These are phyloP conservation scores for Plasmodium cynomolgi DNA, from an alignment of 169 alveolate species.

Conservation along the genomic window DNA sequence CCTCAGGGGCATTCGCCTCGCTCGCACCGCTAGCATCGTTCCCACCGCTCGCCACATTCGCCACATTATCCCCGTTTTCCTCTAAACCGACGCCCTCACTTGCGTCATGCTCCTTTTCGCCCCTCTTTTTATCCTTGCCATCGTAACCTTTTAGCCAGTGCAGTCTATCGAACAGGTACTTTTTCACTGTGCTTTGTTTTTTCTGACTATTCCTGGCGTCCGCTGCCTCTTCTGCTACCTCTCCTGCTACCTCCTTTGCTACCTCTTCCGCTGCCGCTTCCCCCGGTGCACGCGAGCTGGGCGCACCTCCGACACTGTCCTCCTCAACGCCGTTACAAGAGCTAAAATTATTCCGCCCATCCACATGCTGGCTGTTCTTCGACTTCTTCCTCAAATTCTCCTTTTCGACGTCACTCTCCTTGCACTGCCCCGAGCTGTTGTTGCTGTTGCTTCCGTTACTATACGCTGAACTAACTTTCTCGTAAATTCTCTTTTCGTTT, in stretches of 20 bases:
- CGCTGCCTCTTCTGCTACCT: background rate
- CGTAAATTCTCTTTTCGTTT: conserved; percentile 52
- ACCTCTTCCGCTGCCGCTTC: background rate
- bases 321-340: background rate
- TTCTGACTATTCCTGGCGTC: background rate
- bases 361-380: conserved; percentile 15
- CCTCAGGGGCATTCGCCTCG: background rate
- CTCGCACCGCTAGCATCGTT: background rate
- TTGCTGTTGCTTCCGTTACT: conserved; percentile 27
- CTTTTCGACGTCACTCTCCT: conserved; percentile 22
- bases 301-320: background rate
- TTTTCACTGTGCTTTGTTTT: conserved; percentile 35
- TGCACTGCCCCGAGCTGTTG: conserved; percentile 3
- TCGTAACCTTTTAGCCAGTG: conserved; percentile 53
- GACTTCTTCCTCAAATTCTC: conserved; percentile 33
- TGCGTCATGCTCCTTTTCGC: conserved; percentile 4
- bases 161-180: conserved; percentile 29
- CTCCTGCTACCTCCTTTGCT: background rate
- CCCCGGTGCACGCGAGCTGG: background rate
- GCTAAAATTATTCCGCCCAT: background rate
- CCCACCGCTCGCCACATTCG: background rate
- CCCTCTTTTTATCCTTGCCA: conserved; percentile 23
- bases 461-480: conserved; percentile 16
- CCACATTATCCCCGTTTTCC: background rate
- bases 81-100: background rate